Conservation (phyloP, 2,329 filamentous ascomycete genomes). For the Penicillium paneum region DNA sequence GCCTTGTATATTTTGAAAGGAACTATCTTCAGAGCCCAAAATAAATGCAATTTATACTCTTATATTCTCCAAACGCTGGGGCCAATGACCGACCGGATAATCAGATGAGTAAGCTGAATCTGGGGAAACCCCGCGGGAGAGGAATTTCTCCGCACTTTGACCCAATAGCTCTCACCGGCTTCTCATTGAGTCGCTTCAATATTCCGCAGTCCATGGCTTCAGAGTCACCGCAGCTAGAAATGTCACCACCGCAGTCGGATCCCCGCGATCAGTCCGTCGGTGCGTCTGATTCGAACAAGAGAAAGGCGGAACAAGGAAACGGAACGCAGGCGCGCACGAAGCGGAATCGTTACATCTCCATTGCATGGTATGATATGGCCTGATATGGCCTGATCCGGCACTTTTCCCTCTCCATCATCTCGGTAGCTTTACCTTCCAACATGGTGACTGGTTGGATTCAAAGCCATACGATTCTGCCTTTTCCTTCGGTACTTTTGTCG, state of each 20-base stretch:
- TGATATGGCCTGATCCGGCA: constrained; percentile 18
- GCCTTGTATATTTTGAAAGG: background rate
- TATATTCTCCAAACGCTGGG: background rate
- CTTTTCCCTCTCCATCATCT: constrained; percentile 1
- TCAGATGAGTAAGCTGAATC: constrained; percentile 28
- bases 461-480: constrained; percentile 7
- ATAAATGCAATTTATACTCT: background rate
- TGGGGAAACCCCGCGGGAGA: constrained; percentile 34
- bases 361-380: constrained; percentile 55
- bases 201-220: constrained; percentile 29
- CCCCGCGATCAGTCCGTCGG: constrained; percentile 25
- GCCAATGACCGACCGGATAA: constrained; percentile 11
- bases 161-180: constrained; percentile 14
- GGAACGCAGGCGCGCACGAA: constrained; percentile 56
- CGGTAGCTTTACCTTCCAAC: background rate
- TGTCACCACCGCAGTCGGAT: constrained; percentile 22
- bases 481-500: background rate
- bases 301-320: constrained; percentile 44
- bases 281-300: constrained; percentile 35
- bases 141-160: constrained; percentile 38
- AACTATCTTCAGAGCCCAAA: no score
- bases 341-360: constrained; percentile 65
- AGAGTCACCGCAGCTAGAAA: constrained; percentile 33
- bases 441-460: background rate
- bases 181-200: constrained; percentile 3